Evolutionary conservation across 352 stramenopile species (phyloP).

Genomic region (Phytophthora pisi): DNA sequence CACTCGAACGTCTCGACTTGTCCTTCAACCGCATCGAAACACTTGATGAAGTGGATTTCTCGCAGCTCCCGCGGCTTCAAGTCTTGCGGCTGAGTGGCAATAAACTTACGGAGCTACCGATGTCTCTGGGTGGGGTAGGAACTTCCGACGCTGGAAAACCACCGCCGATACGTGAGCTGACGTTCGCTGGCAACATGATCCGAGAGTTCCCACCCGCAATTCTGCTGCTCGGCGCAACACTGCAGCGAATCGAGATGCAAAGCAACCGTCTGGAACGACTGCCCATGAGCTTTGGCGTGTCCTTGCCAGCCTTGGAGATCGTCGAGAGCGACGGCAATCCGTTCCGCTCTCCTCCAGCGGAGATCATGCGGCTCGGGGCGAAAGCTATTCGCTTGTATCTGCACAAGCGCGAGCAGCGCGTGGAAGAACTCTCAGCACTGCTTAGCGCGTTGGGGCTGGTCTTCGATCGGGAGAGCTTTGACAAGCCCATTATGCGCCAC

Average conservation of each 20-base stretch:
- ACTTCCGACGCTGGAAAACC: conserved; percentile 10
- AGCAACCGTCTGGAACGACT: conserved; percentile 74
- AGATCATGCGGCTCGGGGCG: conserved; percentile 67
- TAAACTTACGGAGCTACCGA: conserved; percentile 45
- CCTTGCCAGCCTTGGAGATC: conserved; percentile 43
- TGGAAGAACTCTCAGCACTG: conserved; percentile 55
- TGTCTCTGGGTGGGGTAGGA: conserved; percentile 39
- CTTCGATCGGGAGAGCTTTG: conserved; percentile 51
- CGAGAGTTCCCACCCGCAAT: conserved; percentile 48
- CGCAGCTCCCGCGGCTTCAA: conserved; percentile 35
- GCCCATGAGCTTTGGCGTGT: conserved; percentile 59
- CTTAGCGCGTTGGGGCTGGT: conserved; percentile 42
- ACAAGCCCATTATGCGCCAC: conserved; percentile 38
- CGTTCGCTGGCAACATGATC: conserved; percentile 67
- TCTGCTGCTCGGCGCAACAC: conserved; percentile 45
- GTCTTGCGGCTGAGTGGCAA: conserved; percentile 59
- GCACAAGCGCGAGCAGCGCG: conserved; percentile 60
- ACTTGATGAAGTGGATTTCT: conserved; percentile 55
- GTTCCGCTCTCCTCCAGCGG: conserved; percentile 68
- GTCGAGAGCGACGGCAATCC: conserved; percentile 76
- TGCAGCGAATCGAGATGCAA: conserved; percentile 63
- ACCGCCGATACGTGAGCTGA: conserved; percentile 54
- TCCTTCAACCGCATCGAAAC: conserved; percentile 69
- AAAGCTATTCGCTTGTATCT: conserved; percentile 57
- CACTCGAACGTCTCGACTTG: conserved; percentile 59